Conservation (phyloP, 1,284 basidiomycete genomes). For the Dichomitus squalens region DNA sequence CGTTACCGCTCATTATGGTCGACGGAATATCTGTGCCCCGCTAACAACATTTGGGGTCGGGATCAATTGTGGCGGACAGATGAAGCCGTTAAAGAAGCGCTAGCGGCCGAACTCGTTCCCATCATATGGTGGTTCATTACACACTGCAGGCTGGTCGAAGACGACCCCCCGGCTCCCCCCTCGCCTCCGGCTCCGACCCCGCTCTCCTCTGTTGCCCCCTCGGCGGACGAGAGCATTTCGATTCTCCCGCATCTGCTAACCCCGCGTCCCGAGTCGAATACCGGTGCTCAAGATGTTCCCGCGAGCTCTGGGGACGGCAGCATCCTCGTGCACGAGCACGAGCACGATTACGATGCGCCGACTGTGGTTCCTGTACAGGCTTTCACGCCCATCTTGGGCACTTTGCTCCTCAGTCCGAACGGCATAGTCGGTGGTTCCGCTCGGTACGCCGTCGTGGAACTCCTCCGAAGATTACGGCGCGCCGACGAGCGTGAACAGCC, state of each 20-base stretch:
- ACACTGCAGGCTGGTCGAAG: slow-evolving; percentile 63
- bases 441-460: slow-evolving; percentile 77
- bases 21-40: slow-evolving; percentile 11
- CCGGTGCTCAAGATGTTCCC: slow-evolving; percentile 3
- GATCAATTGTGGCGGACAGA: slow-evolving; percentile 49
- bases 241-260: slow-evolving; percentile 2
- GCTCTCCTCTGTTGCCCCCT: slow-evolving; percentile 12
- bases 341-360: slow-evolving; percentile 16
- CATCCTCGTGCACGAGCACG: background rate
- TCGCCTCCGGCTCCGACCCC: slow-evolving; percentile 18
- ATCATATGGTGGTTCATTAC: slow-evolving; percentile 97
- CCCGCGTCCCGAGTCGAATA: slow-evolving; percentile 4
- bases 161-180: slow-evolving; percentile 30
- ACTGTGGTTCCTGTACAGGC: slow-evolving; percentile 76
- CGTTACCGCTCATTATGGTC: slow-evolving; percentile 9
- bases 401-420: slow-evolving; percentile 84
- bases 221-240: slow-evolving; percentile 1
- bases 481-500: slow-evolving; percentile 42
- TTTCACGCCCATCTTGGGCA: slow-evolving; percentile 92
- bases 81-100: slow-evolving; percentile 89
- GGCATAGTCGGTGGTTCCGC: slow-evolving; percentile 74
- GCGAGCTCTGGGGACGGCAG: background rate
- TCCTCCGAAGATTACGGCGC: slow-evolving; percentile 66
- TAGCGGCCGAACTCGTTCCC: slow-evolving; percentile 80
- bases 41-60: slow-evolving; percentile 5